These are phyloP conservation scores for Colletotrichum horii DNA, from an alignment of 2,329 filamentous ascomycete species.

Conservation along the genomic window DNA sequence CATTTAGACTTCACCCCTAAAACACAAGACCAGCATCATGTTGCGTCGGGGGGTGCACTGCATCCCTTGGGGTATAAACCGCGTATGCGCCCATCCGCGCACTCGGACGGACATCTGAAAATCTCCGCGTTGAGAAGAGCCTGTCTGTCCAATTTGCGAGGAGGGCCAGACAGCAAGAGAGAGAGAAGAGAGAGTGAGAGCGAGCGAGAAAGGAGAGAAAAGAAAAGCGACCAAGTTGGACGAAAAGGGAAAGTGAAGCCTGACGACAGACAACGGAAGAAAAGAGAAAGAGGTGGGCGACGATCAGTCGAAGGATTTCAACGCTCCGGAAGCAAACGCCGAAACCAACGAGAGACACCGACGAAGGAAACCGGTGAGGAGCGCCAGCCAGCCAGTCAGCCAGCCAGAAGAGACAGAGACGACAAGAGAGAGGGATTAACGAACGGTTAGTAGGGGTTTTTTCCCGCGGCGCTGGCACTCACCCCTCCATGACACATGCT, in stretches of 20 bases:
- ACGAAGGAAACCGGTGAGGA: not conserved
- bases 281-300: not conserved
- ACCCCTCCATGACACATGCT: not conserved
- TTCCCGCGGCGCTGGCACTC: not conserved
- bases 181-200: not conserved
- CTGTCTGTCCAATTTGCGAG: not conserved
- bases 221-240: not conserved
- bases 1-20: constrained; percentile 16
- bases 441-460: not conserved
- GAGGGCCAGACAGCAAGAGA: not conserved
- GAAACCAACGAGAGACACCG: not conserved
- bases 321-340: not conserved
- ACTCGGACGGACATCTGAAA: not conserved
- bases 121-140: not conserved
- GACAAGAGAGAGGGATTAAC: not conserved
- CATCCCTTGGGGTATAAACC: constrained; percentile 4
- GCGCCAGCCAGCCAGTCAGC: not conserved
- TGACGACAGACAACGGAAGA: not conserved
- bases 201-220: not conserved
- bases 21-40: constrained; percentile 14
- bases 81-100: not conserved
- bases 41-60: not conserved
- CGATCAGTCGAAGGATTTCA: not conserved
- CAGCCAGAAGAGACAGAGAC: not conserved
- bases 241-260: not conserved